phyloP scores from a whole-genome alignment of 345 rosid genomes.

The Trapa incisa region DNA sequence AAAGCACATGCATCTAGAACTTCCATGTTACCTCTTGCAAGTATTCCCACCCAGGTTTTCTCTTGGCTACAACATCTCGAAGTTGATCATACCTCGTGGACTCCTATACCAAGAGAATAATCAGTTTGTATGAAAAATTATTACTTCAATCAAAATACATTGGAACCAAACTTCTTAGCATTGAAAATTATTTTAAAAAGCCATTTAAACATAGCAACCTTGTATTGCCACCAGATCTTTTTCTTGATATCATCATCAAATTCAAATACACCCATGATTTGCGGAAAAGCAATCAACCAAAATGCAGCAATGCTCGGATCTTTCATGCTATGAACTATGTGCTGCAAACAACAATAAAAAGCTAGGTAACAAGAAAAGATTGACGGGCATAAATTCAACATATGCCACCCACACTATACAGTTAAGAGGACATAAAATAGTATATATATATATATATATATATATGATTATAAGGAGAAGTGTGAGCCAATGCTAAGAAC shows the following conservation, averaged over 20 bases:
- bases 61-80: constrained; percentile 64
- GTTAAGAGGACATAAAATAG: background rate
- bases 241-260: constrained; percentile 75
- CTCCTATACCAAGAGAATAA: constrained; percentile 40
- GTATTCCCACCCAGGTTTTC: constrained; percentile 88
- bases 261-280: constrained; percentile 66
- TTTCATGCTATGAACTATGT: constrained; percentile 87
- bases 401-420: background rate
- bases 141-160: background rate
- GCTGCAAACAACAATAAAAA: constrained; percentile 37
- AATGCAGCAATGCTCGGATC: constrained; percentile 94
- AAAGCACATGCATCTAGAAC: background rate
- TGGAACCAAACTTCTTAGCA: background rate
- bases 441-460: background rate
- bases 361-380: background rate
- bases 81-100: constrained; percentile 84
- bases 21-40: constrained; percentile 65
- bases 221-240: constrained; percentile 89
- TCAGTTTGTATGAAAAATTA: background rate
- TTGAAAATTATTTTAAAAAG: background rate
- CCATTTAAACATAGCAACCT: constrained; percentile 25
- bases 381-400: background rate
- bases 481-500: background rate
- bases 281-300: constrained; percentile 87
- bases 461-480: background rate